Evolutionary conservation across 2,329 filamentous ascomycete genomes (phyloP).

Genomic region (Chaetomiaceae sp.): DNA sequence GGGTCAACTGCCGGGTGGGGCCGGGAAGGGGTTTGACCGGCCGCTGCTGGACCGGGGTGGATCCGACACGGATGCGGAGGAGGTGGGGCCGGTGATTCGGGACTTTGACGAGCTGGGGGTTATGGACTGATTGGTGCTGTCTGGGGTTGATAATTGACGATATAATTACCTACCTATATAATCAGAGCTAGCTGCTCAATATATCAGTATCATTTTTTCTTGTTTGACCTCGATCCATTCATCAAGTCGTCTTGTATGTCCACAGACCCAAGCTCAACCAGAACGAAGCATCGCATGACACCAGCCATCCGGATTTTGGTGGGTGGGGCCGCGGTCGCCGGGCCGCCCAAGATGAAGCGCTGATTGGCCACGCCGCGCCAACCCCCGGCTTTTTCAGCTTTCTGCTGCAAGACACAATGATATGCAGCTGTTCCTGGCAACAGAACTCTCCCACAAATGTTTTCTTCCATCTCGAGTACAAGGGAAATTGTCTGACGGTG

Average conservation of each 20-base stretch:
- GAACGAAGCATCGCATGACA: too few species aligned
- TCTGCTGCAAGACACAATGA: background rate
- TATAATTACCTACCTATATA: too few species aligned
- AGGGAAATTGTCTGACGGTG: background rate
- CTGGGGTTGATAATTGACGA: background rate
- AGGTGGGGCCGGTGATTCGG: slow-evolving; percentile 30
- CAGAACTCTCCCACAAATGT: background rate
- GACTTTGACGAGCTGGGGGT: slow-evolving; percentile 33
- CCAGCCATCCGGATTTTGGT: slow-evolving; percentile 5
- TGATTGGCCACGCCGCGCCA: slow-evolving; percentile 7
- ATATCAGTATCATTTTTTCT: too few species aligned
- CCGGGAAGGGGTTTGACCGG: background rate
- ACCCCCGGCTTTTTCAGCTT: slow-evolving; percentile 5
- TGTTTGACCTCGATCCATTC: too few species aligned
- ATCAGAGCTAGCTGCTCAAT: too few species aligned
- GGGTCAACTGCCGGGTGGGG: background rate
- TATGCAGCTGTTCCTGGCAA: too few species aligned
- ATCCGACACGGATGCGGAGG: slow-evolving; percentile 20
- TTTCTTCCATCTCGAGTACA: background rate
- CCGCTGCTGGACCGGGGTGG: background rate
- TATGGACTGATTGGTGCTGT: background rate
- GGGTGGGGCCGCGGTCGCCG: background rate
- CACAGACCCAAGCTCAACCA: too few species aligned
- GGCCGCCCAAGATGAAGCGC: background rate
- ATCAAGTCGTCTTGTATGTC: too few species aligned